phyloP scores from a whole-genome alignment of 176 grass and related monocot species.

The Phoenix roebelenii region DNA sequence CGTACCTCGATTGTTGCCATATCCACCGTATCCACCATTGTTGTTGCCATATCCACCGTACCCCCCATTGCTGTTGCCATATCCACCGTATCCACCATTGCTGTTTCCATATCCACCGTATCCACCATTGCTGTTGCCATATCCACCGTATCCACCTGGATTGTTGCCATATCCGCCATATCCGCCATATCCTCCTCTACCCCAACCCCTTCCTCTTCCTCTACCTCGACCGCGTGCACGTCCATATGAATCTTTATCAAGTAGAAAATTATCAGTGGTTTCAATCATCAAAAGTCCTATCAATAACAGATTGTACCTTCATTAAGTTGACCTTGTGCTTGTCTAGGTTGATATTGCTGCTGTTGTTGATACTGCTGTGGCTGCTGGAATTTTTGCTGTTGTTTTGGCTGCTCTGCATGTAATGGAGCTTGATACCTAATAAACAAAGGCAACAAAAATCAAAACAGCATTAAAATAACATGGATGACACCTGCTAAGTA shows the following conservation, averaged over 20 bases:
- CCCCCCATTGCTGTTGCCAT: neutral
- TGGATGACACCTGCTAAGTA: too few species aligned
- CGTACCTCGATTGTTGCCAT: neutral
- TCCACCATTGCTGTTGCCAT: neutral
- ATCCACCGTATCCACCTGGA: conserved; percentile 1
- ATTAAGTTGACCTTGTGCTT: conserved; percentile 6
- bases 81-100: neutral
- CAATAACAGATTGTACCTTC: conserved; percentile 5
- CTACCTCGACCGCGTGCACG: conserved; percentile 10
- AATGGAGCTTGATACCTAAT: conserved; percentile 15
- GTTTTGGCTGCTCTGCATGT: conserved; percentile 7
- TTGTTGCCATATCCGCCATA: conserved; percentile 1
- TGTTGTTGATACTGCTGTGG: conserved; percentile 3
- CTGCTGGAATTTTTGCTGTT: conserved; percentile 9
- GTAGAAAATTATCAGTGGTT: neutral
- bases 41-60: conserved; percentile 8
- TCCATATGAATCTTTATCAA: conserved; percentile 9
- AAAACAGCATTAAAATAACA: too few species aligned
- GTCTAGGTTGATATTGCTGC: conserved; percentile 12
- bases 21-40: conserved; percentile 9
- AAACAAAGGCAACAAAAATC: neutral
- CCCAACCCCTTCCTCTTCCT: conserved; percentile 11
- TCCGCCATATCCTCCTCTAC: conserved; percentile 6
- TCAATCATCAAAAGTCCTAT: neutral
- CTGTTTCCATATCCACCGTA: neutral